Evolutionary conservation across 495 filamentous ascomycete species (phyloP).

Genomic region (Penicillium ucsense): DNA sequence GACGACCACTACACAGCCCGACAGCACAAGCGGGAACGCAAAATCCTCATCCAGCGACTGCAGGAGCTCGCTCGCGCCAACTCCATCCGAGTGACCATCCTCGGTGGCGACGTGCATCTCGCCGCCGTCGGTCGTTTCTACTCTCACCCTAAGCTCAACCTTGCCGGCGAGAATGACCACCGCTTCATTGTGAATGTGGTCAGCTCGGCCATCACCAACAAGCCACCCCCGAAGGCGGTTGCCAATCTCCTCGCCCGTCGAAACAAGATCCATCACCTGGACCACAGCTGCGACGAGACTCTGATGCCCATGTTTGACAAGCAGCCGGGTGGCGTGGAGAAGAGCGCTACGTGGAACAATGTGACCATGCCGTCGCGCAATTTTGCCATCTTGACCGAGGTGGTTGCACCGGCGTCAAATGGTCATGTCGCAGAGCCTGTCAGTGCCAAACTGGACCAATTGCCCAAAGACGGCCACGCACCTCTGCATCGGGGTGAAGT

Average conservation of each 20-base stretch:
- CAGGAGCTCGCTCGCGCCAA: slow-evolving; percentile 62
- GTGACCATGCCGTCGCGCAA: slow-evolving; percentile 89
- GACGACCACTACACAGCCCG: slow-evolving; percentile 93
- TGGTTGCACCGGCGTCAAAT: slow-evolving; percentile 22
- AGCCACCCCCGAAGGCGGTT: slow-evolving; percentile 82
- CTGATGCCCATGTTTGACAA: slow-evolving; percentile 77
- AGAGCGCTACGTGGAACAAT: slow-evolving; percentile 60
- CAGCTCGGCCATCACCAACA: slow-evolving; percentile 80
- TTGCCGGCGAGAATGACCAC: slow-evolving; percentile 53
- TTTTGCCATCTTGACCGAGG: slow-evolving; percentile 73
- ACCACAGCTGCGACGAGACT: slow-evolving; percentile 77
- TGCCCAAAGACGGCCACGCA: slow-evolving; percentile 51
- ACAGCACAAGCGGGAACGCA: slow-evolving; percentile 84
- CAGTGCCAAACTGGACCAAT: slow-evolving; percentile 11
- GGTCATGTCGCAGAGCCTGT: slow-evolving; percentile 6
- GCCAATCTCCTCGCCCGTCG: slow-evolving; percentile 74
- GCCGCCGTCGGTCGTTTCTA: slow-evolving; percentile 71
- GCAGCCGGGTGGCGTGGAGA: slow-evolving; percentile 62
- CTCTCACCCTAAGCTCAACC: slow-evolving; percentile 50
- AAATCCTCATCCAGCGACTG: slow-evolving; percentile 59
- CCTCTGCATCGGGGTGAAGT: slow-evolving; percentile 57
- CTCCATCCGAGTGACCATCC: slow-evolving; percentile 72
- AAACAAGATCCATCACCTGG: slow-evolving; percentile 92
- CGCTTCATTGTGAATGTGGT: slow-evolving; percentile 70
- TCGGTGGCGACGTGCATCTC: slow-evolving; percentile 72